Base-by-base conservation (phyloP, 2,329 filamentous ascomycete genomes). In the Talaromyces funiculosus region DNA sequence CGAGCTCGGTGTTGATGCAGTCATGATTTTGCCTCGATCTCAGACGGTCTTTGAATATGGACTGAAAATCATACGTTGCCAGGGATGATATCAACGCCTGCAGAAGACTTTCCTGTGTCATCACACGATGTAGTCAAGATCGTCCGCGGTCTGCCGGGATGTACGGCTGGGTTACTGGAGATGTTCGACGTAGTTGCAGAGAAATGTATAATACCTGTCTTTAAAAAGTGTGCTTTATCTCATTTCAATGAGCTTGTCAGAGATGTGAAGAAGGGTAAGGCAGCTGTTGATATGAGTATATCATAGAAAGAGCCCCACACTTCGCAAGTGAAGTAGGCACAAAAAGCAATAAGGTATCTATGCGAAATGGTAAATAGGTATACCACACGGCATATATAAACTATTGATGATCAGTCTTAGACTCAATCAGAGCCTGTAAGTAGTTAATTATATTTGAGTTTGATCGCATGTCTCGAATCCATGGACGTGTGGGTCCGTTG, bases 21-120 rank as follows among this genome's bases (percentile, higher is more conserved):
- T 79, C 14, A 73, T 81, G 33, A 73, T 80, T 10, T 66, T 81
- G 20, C 77, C 79, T 0, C 79, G 81, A 63, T 77, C 73, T 42
- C 79, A 81, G 64, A 68, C 67, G 9, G 78, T 75, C 0, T 81
- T 81, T 63, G 78, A 81, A 61, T 81, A 78, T 57, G 78, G 77
- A 7, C 71, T 80, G 66, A 65, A 65, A 3, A 66, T 81, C 5
- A 63, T 81, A 20, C 74, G 73, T 51, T 77, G 76, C 51, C 78
- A 80, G 57, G 77, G 77, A 66, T 80, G 0, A 78, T 81, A 1
- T 80, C 77, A 0, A 81, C 80, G 65, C 78, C 78, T 0, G 73
- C 77, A 49, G 60, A 66, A 35, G 66, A 64, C 6, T 67, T 65
- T 58, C 56, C 53, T 26, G 61, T 69, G 38, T 65, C 66, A 45